These are phyloP conservation scores for Rhodosporidiobolus sp. DNA, from an alignment of 768 basidiomycete species.

Conservation along the genomic window DNA sequence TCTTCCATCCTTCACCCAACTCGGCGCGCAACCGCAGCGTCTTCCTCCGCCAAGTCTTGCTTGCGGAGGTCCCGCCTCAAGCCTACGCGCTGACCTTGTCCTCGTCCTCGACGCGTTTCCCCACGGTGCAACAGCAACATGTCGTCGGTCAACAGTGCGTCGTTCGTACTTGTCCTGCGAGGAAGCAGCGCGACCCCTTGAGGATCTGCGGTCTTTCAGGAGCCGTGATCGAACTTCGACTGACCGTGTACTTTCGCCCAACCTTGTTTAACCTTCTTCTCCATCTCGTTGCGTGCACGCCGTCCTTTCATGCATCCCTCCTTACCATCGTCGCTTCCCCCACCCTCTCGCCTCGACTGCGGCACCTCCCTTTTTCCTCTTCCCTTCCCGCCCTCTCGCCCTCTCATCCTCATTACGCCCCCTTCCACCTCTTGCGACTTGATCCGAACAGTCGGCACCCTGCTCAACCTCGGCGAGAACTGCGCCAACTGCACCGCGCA, in stretches of 20 bases:
- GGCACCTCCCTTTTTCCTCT: neutral
- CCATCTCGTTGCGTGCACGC: neutral
- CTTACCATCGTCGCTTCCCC: neutral
- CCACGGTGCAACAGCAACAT: slow-evolving; percentile 19
- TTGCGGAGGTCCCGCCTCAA: neutral
- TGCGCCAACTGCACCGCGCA: slow-evolving; percentile 42
- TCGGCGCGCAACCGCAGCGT: neutral
- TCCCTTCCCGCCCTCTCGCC: neutral
- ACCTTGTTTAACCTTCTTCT: neutral
- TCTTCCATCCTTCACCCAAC: neutral
- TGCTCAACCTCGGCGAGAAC: slow-evolving; percentile 23
- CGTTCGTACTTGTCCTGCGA: neutral
- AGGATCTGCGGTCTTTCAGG: no score
- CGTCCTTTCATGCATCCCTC: neutral
- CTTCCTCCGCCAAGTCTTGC: neutral
- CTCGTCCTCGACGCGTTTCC: no score
- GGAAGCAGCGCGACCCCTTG: neutral
- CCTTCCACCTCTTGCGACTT: no score
- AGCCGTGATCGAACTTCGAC: neutral
- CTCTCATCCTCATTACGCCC: no score
- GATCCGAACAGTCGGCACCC: slow-evolving; percentile 31
- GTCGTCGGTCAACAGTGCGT: slow-evolving; percentile 23
- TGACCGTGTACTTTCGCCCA: neutral
- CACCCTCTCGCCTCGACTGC: neutral
- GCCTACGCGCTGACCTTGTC: no score